Conservation (phyloP, 169 alveolate genomes). For the Plasmodium coatneyi region DNA sequence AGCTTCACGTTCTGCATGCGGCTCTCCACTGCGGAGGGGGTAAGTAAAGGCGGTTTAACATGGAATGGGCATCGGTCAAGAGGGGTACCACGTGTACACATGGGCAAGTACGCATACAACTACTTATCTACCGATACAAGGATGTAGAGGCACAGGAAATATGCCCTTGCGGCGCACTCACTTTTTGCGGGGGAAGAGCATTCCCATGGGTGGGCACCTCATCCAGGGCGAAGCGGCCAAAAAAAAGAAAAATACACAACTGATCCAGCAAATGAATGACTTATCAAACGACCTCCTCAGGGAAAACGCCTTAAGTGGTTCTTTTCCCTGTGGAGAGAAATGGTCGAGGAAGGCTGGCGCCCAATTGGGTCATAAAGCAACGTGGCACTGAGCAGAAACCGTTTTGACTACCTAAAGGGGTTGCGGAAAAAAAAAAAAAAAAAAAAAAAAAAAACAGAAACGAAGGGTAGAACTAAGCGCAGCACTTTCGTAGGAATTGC, state of each 20-base stretch:
- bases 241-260: not conserved
- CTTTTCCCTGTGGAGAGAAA: not conserved
- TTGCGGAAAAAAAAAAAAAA: not conserved
- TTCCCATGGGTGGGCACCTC: not conserved
- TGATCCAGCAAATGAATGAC: not conserved
- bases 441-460: constrained; percentile 4
- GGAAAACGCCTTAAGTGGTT: not conserved
- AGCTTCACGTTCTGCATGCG: constrained; percentile 80
- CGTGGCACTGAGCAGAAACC: not conserved
- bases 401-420: not conserved
- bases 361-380: not conserved
- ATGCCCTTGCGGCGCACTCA: not conserved
- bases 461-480: not conserved
- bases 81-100: not conserved
- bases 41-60: not conserved
- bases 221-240: not conserved
- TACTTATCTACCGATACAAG: not conserved
- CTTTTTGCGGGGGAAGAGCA: not conserved
- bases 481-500: not conserved
- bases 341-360: not conserved
- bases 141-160: not conserved
- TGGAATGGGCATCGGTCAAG: not conserved
- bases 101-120: not conserved
- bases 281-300: not conserved
- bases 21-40: constrained; percentile 46